A percentile compares a stretch with the other conserved stretches of the same genome.
Evolutionary conservation across 169 alveolate genomes (phyloP).

Genomic region (Besnoitia besnoiti): DNA sequence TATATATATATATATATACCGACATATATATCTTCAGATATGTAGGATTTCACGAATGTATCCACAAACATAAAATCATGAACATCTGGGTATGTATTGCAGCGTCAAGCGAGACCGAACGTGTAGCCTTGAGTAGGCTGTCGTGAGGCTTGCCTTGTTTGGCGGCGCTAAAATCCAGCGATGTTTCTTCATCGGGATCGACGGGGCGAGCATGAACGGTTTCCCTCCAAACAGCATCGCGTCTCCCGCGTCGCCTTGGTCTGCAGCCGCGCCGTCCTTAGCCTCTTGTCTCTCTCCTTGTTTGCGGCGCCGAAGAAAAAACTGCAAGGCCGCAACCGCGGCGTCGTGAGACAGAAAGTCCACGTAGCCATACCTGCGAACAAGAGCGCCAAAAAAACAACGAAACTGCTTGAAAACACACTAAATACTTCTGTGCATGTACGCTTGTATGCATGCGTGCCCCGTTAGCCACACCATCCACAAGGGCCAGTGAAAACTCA

Average conservation of each 20-base stretch:
- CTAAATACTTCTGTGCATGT: background rate
- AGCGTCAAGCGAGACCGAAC: background rate
- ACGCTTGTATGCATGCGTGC: background rate
- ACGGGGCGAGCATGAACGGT: slow-evolving; percentile 37
- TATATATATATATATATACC: slow-evolving; percentile 25
- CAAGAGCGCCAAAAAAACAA: background rate
- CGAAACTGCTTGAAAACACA: background rate
- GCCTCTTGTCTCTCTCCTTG: background rate
- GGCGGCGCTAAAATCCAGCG: slow-evolving; percentile 53
- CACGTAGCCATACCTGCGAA: slow-evolving; percentile 38
- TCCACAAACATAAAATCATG: background rate
- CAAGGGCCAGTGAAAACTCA: background rate
- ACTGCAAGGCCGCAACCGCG: slow-evolving; percentile 23
- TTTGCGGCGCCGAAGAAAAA: background rate
- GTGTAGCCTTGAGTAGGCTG: background rate
- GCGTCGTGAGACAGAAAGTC: slow-evolving; percentile 15
- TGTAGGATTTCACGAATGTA: too few species aligned
- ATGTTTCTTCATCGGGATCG: slow-evolving; percentile 68
- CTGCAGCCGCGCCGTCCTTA: background rate
- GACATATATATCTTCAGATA: too few species aligned
- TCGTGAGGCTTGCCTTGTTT: slow-evolving; percentile 43
- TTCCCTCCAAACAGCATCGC: background rate
- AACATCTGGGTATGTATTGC: background rate
- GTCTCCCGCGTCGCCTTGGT: background rate
- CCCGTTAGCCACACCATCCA: background rate